phyloP scores from a whole-genome alignment of 2,329 filamentous ascomycete genomes.

The Fusarium duplospermum region DNA sequence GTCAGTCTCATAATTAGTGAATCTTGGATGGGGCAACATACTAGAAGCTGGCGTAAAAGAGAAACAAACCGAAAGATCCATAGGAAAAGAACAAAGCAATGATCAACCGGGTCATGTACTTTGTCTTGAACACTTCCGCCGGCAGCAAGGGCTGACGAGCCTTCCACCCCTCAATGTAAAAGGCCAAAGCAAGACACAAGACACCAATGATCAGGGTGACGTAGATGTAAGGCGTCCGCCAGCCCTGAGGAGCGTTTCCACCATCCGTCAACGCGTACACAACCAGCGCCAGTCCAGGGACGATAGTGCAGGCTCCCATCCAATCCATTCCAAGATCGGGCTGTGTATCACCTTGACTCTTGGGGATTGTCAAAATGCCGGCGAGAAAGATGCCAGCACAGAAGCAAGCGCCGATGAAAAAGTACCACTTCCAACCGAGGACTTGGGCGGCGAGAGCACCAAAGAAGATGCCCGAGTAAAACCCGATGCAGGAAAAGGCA shows the following conservation, averaged over 20 bases:
- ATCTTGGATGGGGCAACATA: slow-evolving; percentile 46
- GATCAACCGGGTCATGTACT: slow-evolving; percentile 74
- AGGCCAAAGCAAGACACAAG: slow-evolving; percentile 67
- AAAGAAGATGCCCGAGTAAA: slow-evolving; percentile 75
- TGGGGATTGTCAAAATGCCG: slow-evolving; percentile 56
- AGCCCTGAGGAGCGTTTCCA: slow-evolving; percentile 74
- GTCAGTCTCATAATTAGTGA: neutral
- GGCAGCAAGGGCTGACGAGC: slow-evolving; percentile 76
- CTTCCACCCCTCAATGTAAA: slow-evolving; percentile 80
- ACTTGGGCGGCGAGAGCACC: slow-evolving; percentile 72
- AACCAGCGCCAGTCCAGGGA: slow-evolving; percentile 74
- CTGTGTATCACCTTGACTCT: slow-evolving; percentile 43
- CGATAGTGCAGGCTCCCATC: slow-evolving; percentile 69
- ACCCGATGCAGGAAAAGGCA: slow-evolving; percentile 68
- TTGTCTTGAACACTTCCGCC: slow-evolving; percentile 74
- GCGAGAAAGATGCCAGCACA: slow-evolving; percentile 58
- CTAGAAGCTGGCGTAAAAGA: slow-evolving; percentile 78
- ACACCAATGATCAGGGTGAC: slow-evolving; percentile 72
- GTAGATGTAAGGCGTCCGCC: slow-evolving; percentile 79
- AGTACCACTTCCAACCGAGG: slow-evolving; percentile 75
- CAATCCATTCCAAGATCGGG: slow-evolving; percentile 71
- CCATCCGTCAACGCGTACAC: slow-evolving; percentile 82
- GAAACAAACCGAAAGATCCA: slow-evolving; percentile 74
- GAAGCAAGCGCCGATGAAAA: slow-evolving; percentile 69
- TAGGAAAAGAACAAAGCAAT: slow-evolving; percentile 74